phyloP scores from a whole-genome alignment of 352 stramenopile genomes.

The Thalassiosira ordinaria region DNA sequence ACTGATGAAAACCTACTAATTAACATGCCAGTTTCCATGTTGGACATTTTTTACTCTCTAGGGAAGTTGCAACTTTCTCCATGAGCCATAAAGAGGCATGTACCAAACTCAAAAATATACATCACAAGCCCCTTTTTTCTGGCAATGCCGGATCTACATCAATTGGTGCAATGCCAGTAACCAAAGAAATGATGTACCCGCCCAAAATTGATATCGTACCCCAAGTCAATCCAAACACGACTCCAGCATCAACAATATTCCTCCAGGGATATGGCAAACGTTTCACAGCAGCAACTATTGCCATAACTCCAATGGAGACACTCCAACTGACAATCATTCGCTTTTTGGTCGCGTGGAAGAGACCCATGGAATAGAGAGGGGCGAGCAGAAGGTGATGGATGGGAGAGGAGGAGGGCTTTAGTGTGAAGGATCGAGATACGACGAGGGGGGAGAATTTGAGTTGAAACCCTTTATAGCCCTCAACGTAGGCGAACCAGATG shows the following conservation, averaged over 20 bases:
- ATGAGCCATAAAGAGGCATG: too few species aligned
- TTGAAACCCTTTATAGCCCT: conserved; percentile 91
- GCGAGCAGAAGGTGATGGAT: conserved; percentile 83
- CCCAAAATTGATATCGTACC: conserved; percentile 83
- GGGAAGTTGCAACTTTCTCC: too few species aligned
- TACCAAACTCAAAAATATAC: too few species aligned
- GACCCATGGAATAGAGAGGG: conserved; percentile 88
- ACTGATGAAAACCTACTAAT: too few species aligned
- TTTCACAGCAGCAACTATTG: conserved; percentile 88
- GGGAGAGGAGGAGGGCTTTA: conserved; percentile 58
- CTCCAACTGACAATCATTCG: conserved; percentile 86
- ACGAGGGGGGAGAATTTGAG: conserved; percentile 89
- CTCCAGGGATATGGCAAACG: conserved; percentile 86
- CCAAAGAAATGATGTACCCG: conserved; percentile 68
- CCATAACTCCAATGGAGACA: conserved; percentile 84
- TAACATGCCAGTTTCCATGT: too few species aligned
- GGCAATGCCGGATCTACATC: conserved; percentile 67
- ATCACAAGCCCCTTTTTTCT: conserved; percentile 45
- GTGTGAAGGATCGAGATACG: conserved; percentile 85
- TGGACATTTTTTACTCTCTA: too few species aligned
- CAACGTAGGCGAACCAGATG: conserved; percentile 86
- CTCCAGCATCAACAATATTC: conserved; percentile 89
- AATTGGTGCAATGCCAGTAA: conserved; percentile 60
- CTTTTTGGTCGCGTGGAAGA: conserved; percentile 88
- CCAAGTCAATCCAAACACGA: conserved; percentile 86